Conservation (phyloP, 2,329 filamentous ascomycete species). For the Pestalotiopsis sp. region DNA sequence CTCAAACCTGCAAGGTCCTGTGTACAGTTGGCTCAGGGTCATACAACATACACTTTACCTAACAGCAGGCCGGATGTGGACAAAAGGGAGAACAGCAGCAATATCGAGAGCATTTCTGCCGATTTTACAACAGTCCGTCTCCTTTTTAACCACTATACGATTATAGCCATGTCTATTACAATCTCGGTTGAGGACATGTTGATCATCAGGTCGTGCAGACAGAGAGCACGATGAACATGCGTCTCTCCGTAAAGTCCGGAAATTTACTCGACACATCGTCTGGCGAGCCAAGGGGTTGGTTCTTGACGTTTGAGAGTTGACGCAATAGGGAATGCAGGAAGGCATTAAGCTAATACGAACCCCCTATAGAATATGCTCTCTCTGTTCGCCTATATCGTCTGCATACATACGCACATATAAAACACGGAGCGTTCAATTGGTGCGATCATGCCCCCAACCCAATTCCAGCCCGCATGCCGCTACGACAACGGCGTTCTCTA, state of each 20-base stretch:
- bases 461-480: not conserved
- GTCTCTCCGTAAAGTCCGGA: not conserved
- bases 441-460: not conserved
- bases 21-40: not conserved
- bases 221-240: not conserved
- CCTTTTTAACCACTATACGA: not conserved
- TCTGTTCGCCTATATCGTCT: not conserved
- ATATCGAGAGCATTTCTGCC: not conserved
- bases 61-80: not conserved
- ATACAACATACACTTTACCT: not conserved
- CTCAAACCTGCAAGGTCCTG: conserved; percentile 3
- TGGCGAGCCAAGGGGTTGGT: no score
- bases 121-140: not conserved
- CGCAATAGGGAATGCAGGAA: not conserved
- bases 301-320: no score
- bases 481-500: not conserved
- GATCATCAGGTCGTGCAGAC: not conserved
- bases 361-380: not conserved
- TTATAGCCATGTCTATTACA: not conserved
- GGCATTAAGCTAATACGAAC: not conserved
- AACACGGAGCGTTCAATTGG: not conserved
- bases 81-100: not conserved
- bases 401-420: not conserved
- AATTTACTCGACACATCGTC: no score
- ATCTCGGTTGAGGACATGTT: not conserved